Base-by-base conservation (phyloP, 345 rosid species). In the Adansonia digitata region DNA sequence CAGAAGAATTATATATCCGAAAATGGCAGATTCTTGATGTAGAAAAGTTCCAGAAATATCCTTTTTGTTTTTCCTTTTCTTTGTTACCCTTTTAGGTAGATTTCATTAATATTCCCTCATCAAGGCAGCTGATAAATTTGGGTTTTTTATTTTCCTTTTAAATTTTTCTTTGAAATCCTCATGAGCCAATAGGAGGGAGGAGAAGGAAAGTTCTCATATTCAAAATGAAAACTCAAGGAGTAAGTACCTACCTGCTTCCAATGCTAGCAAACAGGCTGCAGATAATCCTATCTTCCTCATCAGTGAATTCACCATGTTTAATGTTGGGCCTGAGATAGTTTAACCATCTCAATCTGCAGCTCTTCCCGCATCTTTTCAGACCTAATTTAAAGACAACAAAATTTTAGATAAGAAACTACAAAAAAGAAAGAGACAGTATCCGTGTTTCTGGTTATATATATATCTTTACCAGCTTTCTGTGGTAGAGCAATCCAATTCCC, bases 401-500 rank as follows among this genome's bases (percentile, higher is more conserved):
- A 78, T 63, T 20, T 37, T 46, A 69, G 40, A 52, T 9, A 51
- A 68, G 53, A 26, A 66, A 64, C 15, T 55, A 20, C 14, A 17
- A 57, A 31, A 45, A 7, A 39, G 14, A 39, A 24, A 8, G 29
- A 27, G 18, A 26, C 43, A 10, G 27, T 22, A 49, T 61, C 69
- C 10, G 31, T 39, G 5, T 55, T 42, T 55, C 20, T 55, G 66
- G 55, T 61, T 7, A 42, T n/a, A 61, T 17, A 0, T 17, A 29
- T 68, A 63, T 31, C 0, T 11, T 37, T 71, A 92, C 98, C 98
- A 72, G 97, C 97, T 87, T 94, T 94, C 42, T 57, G 63, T 14
- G 98, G 97, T 66, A 92, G 90, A 79, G 97, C 85, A 75, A 92
- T 94, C 98, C 98, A 94, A 65, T 94, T 94, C 18, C 98, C 94